Percentiles rank a stretch among this genome's conserved stretches.
phyloP scores from a whole-genome alignment of 495 filamentous ascomycete genomes.

The Penicillium odoratum region DNA sequence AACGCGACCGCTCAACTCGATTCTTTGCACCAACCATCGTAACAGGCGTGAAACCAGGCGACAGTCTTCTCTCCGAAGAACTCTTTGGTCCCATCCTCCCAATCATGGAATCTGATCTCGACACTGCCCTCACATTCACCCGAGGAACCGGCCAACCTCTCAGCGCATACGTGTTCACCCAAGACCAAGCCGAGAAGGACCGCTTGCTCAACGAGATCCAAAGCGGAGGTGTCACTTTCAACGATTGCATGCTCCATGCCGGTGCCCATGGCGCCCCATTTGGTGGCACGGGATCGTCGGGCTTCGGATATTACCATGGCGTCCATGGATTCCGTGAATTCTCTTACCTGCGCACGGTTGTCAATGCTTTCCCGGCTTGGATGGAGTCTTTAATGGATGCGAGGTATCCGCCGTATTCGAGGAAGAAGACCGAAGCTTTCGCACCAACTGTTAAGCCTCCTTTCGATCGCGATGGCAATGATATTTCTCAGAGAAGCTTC shows the following conservation, averaged over 20 bases:
- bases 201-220: constrained; percentile 59
- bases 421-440: constrained; percentile 53
- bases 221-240: constrained; percentile 73
- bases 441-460: constrained; percentile 60
- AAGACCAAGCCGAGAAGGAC: constrained; percentile 59
- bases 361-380: constrained; percentile 36
- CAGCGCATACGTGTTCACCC: constrained; percentile 75
- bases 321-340: constrained; percentile 76
- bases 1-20: constrained; percentile 61
- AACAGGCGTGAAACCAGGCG: constrained; percentile 60
- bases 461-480: constrained; percentile 69
- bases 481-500: constrained; percentile 4
- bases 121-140: constrained; percentile 69
- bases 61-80: constrained; percentile 74
- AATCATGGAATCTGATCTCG: constrained; percentile 65
- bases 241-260: constrained; percentile 72
- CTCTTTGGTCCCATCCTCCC: constrained; percentile 83
- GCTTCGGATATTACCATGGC: constrained; percentile 75
- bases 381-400: constrained; percentile 63
- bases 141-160: constrained; percentile 64
- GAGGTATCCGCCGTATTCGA: constrained; percentile 68
- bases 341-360: constrained; percentile 60
- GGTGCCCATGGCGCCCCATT: constrained; percentile 66
- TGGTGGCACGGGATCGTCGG: constrained; percentile 78
- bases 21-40: constrained; percentile 82